Conservation (phyloP, 2,329 filamentous ascomycete species). For the Botrytis sinoallii region DNA sequence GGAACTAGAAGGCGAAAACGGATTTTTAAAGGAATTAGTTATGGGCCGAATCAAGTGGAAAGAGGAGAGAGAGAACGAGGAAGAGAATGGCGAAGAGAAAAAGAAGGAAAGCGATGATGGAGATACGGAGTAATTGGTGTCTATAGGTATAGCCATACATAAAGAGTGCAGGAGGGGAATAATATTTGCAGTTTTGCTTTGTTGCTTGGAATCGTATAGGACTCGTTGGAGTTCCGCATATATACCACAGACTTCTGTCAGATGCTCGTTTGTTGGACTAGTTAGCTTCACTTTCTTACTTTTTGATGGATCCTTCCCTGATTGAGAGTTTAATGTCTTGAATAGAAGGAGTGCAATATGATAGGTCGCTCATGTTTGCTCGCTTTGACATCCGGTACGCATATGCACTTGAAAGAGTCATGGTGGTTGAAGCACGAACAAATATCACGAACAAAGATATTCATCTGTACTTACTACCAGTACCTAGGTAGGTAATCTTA, state of each 20-base stretch:
- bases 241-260: neutral
- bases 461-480: neutral
- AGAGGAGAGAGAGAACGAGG: constrained; percentile 38
- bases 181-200: neutral
- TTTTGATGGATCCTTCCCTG: neutral
- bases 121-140: neutral
- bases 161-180: neutral
- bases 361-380: neutral
- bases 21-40: constrained; percentile 74
- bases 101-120: neutral
- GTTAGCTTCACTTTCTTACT: neutral
- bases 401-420: neutral
- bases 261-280: neutral
- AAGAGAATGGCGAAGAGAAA: constrained; percentile 30
- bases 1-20: constrained; percentile 75
- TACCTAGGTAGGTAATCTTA: neutral
- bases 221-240: neutral
- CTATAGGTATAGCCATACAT: neutral
- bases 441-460: neutral
- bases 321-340: neutral
- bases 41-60: constrained; percentile 54
- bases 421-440: neutral
- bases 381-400: neutral
- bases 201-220: neutral
- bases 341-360: neutral